A percentile compares a stretch with the other conserved stretches of the same genome.
Evolutionary conservation across 2,329 filamentous ascomycete species (phyloP).

Genomic region (Emergomyces pasteurianus): DNA sequence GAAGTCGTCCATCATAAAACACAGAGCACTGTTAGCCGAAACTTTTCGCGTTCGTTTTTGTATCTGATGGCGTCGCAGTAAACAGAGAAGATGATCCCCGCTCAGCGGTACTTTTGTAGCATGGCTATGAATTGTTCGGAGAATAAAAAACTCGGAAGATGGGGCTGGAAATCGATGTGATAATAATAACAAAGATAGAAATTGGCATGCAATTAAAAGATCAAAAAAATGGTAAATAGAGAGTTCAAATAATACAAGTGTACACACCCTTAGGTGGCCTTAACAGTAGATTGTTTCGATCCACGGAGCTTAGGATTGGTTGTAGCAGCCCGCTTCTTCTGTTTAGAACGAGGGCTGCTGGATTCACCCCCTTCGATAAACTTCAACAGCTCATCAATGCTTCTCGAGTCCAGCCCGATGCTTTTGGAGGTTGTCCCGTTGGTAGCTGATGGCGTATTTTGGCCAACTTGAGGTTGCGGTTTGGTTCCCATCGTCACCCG

Average conservation of each 20-base stretch:
- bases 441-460: slow-evolving; percentile 39
- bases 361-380: slow-evolving; percentile 70
- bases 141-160: neutral
- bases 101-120: neutral
- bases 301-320: slow-evolving; percentile 34
- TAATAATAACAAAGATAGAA: slow-evolving; percentile 4
- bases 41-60: neutral
- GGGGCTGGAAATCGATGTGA: neutral
- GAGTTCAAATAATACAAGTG: neutral
- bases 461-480: slow-evolving; percentile 52
- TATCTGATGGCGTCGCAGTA: neutral
- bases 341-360: slow-evolving; percentile 28
- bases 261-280: slow-evolving; percentile 15
- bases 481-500: slow-evolving; percentile 46
- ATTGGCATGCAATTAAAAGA: slow-evolving; percentile 4
- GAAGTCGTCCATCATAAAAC: neutral
- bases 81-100: neutral
- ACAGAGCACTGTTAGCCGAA: neutral
- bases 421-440: slow-evolving; percentile 25
- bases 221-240: slow-evolving; percentile 2
- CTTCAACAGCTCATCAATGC: slow-evolving; percentile 83
- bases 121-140: too few species aligned
- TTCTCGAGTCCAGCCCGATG: slow-evolving; percentile 57
- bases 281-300: slow-evolving; percentile 26
- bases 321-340: slow-evolving; percentile 33